Percentiles rank a stretch among this genome's conserved stretches.
Evolutionary conservation across 768 basidiomycete species (phyloP).

Genomic region (Tricholoma flavovirens): DNA sequence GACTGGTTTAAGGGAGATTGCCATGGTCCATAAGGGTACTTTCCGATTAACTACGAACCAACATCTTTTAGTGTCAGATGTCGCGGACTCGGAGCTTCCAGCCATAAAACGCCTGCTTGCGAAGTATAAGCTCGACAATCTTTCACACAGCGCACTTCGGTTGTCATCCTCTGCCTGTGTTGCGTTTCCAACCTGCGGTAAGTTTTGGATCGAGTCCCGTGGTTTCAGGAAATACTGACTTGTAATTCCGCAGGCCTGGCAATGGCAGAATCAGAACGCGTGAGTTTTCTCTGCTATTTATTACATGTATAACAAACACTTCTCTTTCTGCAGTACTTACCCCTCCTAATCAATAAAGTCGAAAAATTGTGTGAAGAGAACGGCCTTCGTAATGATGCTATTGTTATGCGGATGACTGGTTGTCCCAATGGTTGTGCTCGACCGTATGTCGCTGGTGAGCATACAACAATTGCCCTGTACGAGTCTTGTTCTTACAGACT

Average conservation of each 20-base stretch:
- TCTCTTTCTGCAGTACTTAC: conserved; percentile 62
- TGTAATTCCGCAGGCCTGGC: conserved; percentile 25
- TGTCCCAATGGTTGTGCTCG: conserved; percentile 93
- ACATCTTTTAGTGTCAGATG: conserved; percentile 84
- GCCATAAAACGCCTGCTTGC: conserved; percentile 73
- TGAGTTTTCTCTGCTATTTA: conserved; percentile 21
- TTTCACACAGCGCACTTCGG: conserved; percentile 72
- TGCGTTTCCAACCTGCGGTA: conserved; percentile 92
- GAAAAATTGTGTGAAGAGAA: conserved; percentile 93
- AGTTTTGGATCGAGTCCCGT: conserved; percentile 16
- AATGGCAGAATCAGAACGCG: conserved; percentile 51
- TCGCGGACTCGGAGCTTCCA: conserved; percentile 65
- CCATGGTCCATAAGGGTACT: conserved; percentile 87
- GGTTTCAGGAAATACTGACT: conserved; percentile 1
- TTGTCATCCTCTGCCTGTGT: conserved; percentile 95
- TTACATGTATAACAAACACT: not conserved
- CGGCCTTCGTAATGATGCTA: conserved; percentile 88
- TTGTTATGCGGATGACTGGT: conserved; percentile 99
- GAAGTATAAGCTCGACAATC: conserved; percentile 86
- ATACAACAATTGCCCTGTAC: not conserved
- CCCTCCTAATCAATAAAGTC: conserved; percentile 88
- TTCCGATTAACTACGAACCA: conserved; percentile 96
- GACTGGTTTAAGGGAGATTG: conserved; percentile 87
- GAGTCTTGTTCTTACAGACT: conserved; percentile 2
- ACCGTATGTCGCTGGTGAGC: conserved; percentile 82